Base-by-base conservation (phyloP, 345 rosid genomes). In the Hevea brasiliensis region DNA sequence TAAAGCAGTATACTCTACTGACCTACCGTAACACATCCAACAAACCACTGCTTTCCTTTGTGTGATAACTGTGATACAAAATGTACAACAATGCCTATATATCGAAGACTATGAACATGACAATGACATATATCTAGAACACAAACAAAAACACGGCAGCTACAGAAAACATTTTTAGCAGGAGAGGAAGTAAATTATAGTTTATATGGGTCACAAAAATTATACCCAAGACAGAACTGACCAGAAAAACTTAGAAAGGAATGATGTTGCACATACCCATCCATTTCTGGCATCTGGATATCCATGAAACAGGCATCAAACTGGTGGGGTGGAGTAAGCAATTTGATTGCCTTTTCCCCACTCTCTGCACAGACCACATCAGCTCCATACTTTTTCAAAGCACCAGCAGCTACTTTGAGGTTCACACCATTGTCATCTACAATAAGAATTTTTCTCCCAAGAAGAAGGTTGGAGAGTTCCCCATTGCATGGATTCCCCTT, bases 231-330 rank as follows among this genome's bases (percentile, higher is more conserved):
- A 1, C 9, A 50, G 54, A 54, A 44, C 4, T 6, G 24, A 13
- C 9, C 53, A 9, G 7, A 51, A 69, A 61, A 57, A 42, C 14
- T 41, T 13, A 17, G 59, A 58, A 72, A n/a, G 47, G 57, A 65
- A 15, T 37, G 56, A 47, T 40, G 26, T 2, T 55, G 40, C 27
- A 65, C 85, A 74, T 92, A 94, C 98, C 98, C 98, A 71, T 94
- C 97, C 97, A 92, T 92, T 84, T 84, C 89, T 29, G 98, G 98
- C 98, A 94, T 94, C 76, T 94, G 98, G 76, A 94, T 90, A 81
- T 94, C 98, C 98, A 94, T 94, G 87, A 94, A 94, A 84, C 98
- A 94, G 42, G 98, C 98, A 82, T 94, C 94, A 74, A 92, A 94
- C 53, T 76, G 48, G 71, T 94, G 98, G 3, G 94, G 97, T 55